These are phyloP conservation scores for Ustilago tritici DNA, from an alignment of 1,284 basidiomycete species.

Conservation along the genomic window DNA sequence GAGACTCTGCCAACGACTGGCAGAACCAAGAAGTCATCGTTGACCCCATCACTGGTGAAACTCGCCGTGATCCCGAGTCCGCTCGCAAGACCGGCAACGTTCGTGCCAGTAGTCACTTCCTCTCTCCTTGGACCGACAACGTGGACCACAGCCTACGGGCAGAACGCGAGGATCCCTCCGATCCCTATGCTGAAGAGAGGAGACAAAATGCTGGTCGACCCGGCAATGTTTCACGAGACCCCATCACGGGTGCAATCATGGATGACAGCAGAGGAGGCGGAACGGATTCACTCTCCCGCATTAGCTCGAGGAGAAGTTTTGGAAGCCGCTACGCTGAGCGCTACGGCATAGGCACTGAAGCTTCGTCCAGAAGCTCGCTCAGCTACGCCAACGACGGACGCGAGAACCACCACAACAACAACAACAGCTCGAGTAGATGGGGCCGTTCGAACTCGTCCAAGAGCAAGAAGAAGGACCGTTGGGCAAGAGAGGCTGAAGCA, in stretches of 20 bases:
- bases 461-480: conserved; percentile 51
- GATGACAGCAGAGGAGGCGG: conserved; percentile 30
- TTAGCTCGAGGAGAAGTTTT: conserved; percentile 45
- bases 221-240: conserved; percentile 36
- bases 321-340: conserved; percentile 55
- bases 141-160: conserved; percentile 50
- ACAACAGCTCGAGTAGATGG: conserved; percentile 31
- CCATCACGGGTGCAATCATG: conserved; percentile 52
- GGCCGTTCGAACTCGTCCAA: conserved; percentile 40
- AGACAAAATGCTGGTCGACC: conserved; percentile 35
- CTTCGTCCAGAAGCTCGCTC: conserved; percentile 48
- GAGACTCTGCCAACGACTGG: conserved; percentile 35
- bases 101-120: conserved; percentile 33
- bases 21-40: conserved; percentile 50
- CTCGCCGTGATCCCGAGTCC: conserved; percentile 37
- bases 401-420: conserved; percentile 9
- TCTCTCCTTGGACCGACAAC: conserved; percentile 54
- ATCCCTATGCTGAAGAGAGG: conserved; percentile 45
- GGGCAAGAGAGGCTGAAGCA: conserved; percentile 52
- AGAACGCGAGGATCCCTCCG: conserved; percentile 46
- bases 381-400: conserved; percentile 35
- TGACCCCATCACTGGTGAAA: conserved; percentile 56
- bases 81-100: conserved; percentile 44
- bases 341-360: conserved; percentile 44
- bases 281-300: conserved; percentile 33